Base-by-base conservation (phyloP, 306 rosid species). In the Medicago arabica region DNA sequence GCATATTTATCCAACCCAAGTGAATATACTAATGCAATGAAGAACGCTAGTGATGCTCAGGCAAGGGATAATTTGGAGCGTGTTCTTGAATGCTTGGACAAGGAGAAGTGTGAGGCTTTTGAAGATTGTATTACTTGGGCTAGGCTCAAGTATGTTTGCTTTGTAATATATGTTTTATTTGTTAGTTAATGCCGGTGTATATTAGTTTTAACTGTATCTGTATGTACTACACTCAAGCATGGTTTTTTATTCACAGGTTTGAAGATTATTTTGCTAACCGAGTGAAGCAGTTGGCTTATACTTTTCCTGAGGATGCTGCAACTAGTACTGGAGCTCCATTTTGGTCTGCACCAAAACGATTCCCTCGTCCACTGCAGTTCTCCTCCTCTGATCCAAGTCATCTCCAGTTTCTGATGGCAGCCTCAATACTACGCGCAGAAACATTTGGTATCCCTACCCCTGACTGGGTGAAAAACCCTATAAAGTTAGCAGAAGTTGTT, bases 281-380 rank as follows among this genome's bases (percentile, higher is more conserved):
- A 28, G 92, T 95, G 59, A 95, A 95, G 89, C 98, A 95, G 86
- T 85, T 95, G 84, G 77, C 75, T 51, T 95, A 86, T 86, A 95
- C 96, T 69, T 95, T 95, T 40, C 98, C 98, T 28, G 98, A 95
- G 86, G 93, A 95, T 85, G 97, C 98, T 63, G 72, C 81, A 60
- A 95, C 98, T 8, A 92, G 98, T 80, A 95, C 90, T 21, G 98
- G 98, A 59, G 88, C 89, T 69, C 96, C 96, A 38, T 95, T 95
- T 85, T 95, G 98, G 98, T 95, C 98, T 55, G 98, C 98, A 50
- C 98, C 98, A 3, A 95, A 95, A 83, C 83, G 98, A 68, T 95
- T 92, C 74, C 98, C 98, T 49, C 97, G 11, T 44, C 92, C 98
- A 3, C 83, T 92, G 66, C 88, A 84, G 87, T 95, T 92, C 79